A percentile compares a stretch with the other conserved stretches of the same genome.
Conservation (phyloP, 345 rosid genomes). For the Crucihimalaya himalaica region DNA sequence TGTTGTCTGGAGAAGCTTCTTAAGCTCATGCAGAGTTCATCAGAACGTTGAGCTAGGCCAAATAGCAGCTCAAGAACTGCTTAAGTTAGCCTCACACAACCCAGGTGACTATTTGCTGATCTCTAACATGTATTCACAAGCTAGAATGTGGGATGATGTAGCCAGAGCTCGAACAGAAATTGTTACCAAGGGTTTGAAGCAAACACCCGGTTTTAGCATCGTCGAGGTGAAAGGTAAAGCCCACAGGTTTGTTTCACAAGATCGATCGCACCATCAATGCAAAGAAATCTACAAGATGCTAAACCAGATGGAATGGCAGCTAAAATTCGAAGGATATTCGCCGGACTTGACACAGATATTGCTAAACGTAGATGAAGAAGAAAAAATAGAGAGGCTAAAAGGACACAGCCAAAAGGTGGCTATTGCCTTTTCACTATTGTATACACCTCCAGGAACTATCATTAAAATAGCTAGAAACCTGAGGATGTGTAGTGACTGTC, state of each 20-base stretch:
- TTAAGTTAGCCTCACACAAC: conserved; percentile 45
- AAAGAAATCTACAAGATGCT: conserved; percentile 57
- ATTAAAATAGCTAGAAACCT: conserved; percentile 68
- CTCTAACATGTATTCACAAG: conserved; percentile 59
- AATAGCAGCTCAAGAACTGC: conserved; percentile 51
- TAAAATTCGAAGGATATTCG: conserved; percentile 73
- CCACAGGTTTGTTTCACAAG: conserved; percentile 66
- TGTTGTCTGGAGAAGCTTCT: conserved; percentile 80
- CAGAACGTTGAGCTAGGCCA: conserved; percentile 54
- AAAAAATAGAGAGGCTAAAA: conserved; percentile 66
- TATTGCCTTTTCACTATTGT: conserved; percentile 63
- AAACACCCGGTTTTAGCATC: conserved; percentile 58
- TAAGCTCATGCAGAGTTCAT: conserved; percentile 61
- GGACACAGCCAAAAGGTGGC: conserved; percentile 81
- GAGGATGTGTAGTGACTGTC: conserved; percentile 86
- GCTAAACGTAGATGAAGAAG: conserved; percentile 63
- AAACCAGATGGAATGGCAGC: conserved; percentile 89
- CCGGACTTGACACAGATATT: conserved; percentile 62
- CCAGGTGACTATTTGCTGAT: conserved; percentile 60
- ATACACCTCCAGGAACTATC: conserved; percentile 57
- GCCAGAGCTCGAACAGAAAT: conserved; percentile 51
- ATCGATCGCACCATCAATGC: conserved; percentile 47
- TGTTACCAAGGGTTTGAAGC: conserved; percentile 44
- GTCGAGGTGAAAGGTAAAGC: conserved; percentile 56
- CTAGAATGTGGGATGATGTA: conserved; percentile 60